Evolutionary conservation across 1,284 basidiomycete species (phyloP), one percentile per base, ranked within the genome.

Genomic region (Grifola frondosa): DNA sequence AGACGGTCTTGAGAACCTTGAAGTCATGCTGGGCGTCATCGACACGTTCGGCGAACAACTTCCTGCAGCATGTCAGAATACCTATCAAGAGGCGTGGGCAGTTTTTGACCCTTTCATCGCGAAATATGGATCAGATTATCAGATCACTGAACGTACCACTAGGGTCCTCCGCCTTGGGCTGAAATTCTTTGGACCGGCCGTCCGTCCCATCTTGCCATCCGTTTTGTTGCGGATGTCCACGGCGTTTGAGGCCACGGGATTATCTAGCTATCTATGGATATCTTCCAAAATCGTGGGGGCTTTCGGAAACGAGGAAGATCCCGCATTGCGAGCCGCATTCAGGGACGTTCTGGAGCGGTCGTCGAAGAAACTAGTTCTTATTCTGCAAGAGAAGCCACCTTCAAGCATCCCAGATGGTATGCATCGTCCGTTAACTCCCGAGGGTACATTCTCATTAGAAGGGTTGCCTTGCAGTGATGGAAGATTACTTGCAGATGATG

Each of bases 251-350:
- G 67, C 74, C 13, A 91, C 91, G 0, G 91, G 90, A 0, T 85
- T 85, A 58, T 81, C 95, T 1, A 88, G 90, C 53, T 98, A 93
- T 66, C 66, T 98, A 11, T 99, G 97, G 97, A 93, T 99, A 50
- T 82, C 84, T 13, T 88, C 92, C 36, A 97, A 97, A 65, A 69
- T 88, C 17, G 75, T 92, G 11, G 72, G 74, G 25, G 75, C 78
- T 51, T 95, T 90, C 61, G 88, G 86, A 25, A 71, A 81, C 42
- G 76, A 83, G 53, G 74, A 78, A 37, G 70, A 80, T 54, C 55
- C 68, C 8, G 54, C 61, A 26, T 61, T 90, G 19, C 78, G 76
- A 23, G 69, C 64, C 10, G 69, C 83, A 5, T 78, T 90, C 52
- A 70, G 74, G 46, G 74, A 76, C 22, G 67, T 85, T n/a, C 91